Base-by-base conservation (phyloP, 2,329 filamentous ascomycete species). In the Scytalidium sp. region DNA sequence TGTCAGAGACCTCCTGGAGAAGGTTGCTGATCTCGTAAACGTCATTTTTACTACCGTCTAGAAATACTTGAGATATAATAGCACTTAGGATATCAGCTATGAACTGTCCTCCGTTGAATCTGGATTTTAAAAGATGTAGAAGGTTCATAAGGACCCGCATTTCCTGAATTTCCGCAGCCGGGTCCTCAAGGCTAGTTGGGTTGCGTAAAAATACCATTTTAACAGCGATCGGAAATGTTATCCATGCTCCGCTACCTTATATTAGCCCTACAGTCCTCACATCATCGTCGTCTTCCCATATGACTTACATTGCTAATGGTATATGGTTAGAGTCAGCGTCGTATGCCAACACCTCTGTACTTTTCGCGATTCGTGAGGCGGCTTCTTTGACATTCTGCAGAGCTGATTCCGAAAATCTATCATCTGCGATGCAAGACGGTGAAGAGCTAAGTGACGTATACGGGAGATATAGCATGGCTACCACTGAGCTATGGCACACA, bases 71-170 rank as follows among this genome's bases (percentile, higher is more conserved):
- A 13, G 25, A 29, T 29, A 47, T 47, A 23, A 47, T 32, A 15
- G 45, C 45, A 11, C 41, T 32, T 4, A 47, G 39, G n/a, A 47
- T 32, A 19, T 47, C 40, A 13, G 45, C 39, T 20, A 47, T 17
- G 41, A 47, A 47, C 36, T 47, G 45, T 1, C 45, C 45, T 11
- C 45, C 45, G 41, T 40, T 47, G n/a, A 47, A 47, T 21, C 45
- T 32, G 32, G 21, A 41, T 32, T 47, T 47, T 11, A 47, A 25
- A 41, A 47, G 39, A 23, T 47, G 41, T 8, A 47, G 36, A 25
- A 47, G 17, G 19, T 40, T 47, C 45, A 47, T 47, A 19, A 47
- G 45, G 7, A 32, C 41, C 17, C 32, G 45, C 32, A 41, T 47
- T 10, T 47, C 45, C 17, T 47, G 45, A 4, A 47, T 21, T 23